Percentiles rank a stretch among this genome's conserved stretches.
Evolutionary conservation across 805 yeast genomes (phyloP).

Genomic region (Lipomyces starkeyi): DNA sequence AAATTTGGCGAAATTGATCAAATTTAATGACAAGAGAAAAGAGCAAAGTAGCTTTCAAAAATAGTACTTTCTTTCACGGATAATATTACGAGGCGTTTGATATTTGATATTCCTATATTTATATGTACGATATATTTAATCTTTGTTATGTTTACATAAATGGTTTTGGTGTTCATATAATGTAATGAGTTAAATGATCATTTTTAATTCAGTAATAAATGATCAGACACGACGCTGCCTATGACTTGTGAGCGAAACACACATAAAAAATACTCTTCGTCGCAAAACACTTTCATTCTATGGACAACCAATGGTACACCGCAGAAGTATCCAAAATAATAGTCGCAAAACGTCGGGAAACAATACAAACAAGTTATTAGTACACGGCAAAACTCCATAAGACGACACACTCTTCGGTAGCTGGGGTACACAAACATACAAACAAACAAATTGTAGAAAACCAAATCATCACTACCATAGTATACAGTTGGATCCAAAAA

Average conservation of each 20-base stretch:
- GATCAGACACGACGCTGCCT: not conserved
- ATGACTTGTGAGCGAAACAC: not conserved
- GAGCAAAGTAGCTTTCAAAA: conserved; percentile 10
- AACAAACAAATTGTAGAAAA: not conserved
- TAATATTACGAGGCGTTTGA: not conserved
- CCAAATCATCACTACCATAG: not conserved
- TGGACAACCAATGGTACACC: not conserved
- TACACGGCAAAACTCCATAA: not conserved
- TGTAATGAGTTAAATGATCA: not conserved
- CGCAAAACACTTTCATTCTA: not conserved
- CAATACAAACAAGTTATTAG: not conserved
- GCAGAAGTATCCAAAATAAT: not conserved
- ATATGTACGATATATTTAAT: not conserved
- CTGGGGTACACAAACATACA: not conserved
- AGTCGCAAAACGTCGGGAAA: no score
- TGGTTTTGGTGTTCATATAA: not conserved
- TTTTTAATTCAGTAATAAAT: not conserved
- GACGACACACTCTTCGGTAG: not conserved
- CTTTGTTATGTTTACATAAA: not conserved
- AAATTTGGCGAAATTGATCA: conserved; percentile 60
- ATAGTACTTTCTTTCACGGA: not conserved
- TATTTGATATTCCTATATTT: not conserved
- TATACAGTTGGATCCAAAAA: not conserved
- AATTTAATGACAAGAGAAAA: conserved; percentile 45
- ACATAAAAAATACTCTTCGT: not conserved